Evolutionary conservation across 2,329 filamentous ascomycete species (phyloP).

Genomic region (Juglanconis oblonga): DNA sequence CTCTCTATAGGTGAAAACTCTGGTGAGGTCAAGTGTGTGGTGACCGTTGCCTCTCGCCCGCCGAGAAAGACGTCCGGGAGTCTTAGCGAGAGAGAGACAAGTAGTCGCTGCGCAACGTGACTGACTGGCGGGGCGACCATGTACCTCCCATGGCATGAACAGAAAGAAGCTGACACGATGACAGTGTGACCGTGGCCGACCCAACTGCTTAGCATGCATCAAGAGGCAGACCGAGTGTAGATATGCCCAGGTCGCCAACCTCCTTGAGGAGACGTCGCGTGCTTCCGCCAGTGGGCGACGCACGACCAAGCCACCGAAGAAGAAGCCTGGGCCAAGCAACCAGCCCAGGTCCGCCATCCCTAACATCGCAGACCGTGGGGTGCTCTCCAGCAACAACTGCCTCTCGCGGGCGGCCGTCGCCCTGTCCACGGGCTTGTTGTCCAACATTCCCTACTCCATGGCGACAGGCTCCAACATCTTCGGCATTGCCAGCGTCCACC

Average conservation of each 20-base stretch:
- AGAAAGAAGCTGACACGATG: neutral
- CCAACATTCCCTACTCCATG: conserved; percentile 69
- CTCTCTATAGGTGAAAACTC: too few relatives aligned
- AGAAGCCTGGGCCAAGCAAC: conserved; percentile 36
- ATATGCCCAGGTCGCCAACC: conserved; percentile 73
- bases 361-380: conserved; percentile 54
- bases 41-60: too few relatives aligned
- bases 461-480: conserved; percentile 74
- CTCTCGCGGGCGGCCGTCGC: conserved; percentile 51
- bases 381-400: conserved; percentile 39
- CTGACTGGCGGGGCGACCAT: neutral
- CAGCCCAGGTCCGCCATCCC: conserved; percentile 42
- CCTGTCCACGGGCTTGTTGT: conserved; percentile 61
- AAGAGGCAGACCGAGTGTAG: conserved; percentile 74
- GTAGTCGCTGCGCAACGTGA: too few relatives aligned
- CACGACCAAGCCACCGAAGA: conserved; percentile 57
- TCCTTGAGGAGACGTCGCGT: conserved; percentile 66
- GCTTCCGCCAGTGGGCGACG: conserved; percentile 50
- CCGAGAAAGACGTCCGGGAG: too few relatives aligned
- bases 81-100: too few relatives aligned
- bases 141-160: neutral
- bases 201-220: conserved; percentile 66
- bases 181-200: conserved; percentile 72
- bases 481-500: conserved; percentile 75
- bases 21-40: too few relatives aligned